These are phyloP conservation scores for Stereocaulon alpinum DNA, from an alignment of 495 filamentous ascomycete species.

Conservation along the genomic window DNA sequence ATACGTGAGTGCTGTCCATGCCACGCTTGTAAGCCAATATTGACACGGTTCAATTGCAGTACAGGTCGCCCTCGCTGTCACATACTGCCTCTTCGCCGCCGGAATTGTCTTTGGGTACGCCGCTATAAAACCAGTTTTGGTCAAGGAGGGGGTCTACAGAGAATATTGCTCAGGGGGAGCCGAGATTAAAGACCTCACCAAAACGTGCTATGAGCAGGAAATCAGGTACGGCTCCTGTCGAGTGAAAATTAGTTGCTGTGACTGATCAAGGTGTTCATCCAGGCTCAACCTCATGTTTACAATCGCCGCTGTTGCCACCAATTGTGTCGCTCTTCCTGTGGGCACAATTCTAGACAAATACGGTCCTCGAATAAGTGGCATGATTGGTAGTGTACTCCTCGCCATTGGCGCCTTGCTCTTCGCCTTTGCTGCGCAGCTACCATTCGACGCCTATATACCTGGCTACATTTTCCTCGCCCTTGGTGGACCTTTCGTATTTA, in stretches of 20 bases:
- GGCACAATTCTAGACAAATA: conserved; percentile 56
- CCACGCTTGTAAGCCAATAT: neutral
- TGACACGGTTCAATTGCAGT: conserved; percentile 27
- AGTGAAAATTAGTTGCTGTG: neutral
- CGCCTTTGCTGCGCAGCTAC: conserved; percentile 43
- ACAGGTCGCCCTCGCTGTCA: conserved; percentile 47
- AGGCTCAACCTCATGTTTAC: conserved; percentile 64
- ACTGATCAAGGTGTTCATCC: conserved; percentile 1
- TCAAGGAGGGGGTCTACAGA: conserved; percentile 55
- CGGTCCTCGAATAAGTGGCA: conserved; percentile 51
- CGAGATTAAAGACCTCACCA: conserved; percentile 29
- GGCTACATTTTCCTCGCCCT: conserved; percentile 57
- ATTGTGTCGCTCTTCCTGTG: conserved; percentile 56
- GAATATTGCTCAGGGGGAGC: conserved; percentile 42
- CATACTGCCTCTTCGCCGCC: conserved; percentile 55
- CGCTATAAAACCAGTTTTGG: conserved; percentile 59
- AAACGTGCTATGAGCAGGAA: conserved; percentile 56
- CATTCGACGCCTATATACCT: conserved; percentile 53
- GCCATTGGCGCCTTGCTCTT: conserved; percentile 47
- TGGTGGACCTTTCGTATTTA: conserved; percentile 60
- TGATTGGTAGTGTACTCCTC: conserved; percentile 45
- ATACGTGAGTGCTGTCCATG: conserved; percentile 30
- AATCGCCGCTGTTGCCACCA: conserved; percentile 55
- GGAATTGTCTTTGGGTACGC: conserved; percentile 68
- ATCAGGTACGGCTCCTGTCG: conserved; percentile 34